Base-by-base conservation (phyloP, 2,329 filamentous ascomycete species). In the Sodiomyces alkalinus region DNA sequence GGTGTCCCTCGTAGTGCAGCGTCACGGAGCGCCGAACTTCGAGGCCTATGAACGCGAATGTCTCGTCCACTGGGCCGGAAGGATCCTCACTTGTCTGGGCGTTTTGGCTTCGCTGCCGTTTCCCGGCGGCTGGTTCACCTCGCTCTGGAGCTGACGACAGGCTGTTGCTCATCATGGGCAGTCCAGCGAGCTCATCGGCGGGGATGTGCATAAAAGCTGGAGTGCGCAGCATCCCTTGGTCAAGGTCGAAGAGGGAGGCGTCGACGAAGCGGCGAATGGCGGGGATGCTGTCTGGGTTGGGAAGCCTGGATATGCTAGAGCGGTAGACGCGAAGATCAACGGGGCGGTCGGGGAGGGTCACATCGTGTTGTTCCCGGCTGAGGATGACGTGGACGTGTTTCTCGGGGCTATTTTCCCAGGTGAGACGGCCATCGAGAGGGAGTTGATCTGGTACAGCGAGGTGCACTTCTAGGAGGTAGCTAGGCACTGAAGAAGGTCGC, bases 261-360 rank as follows among this genome's bases (percentile, higher is more conserved):
- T 38, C 29, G 22, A 71, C 43, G 41, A 70, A 71, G 5, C 49
- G 32, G 17, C 44, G 39, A 8, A 71, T 38, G 0, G 54, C 45
- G 17, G 41, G 36, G 19, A 29, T 22, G 3, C 36, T 28, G 5
- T 50, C 34, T 7, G 46, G 27, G 15, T 28, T 33, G 4, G 29
- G 18, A 17, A 43, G 47, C 8, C 36, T 30, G 9, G 60, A 42
- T 12, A 35, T 28, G 31, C 40, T 43, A 12, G 44, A 42, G 42
- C 62, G 58, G 2, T 45, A 44, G 23, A 69, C 34, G 22, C 63
- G 62, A 20, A 63, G 42, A 37, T 72, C 67, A 27, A 70, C 56
- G 26, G 47, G 49, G 18, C 55, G 47, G 0, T 40, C 31, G 1
- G 66, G 65, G 4, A 66, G 48, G 19, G 68, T 42, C 4, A 64